A percentile compares a stretch with the other conserved stretches of the same genome.
These are phyloP conservation scores for Wallacemonas sp. DNA, from an alignment of 208 protist species.

Conservation along the genomic window DNA sequence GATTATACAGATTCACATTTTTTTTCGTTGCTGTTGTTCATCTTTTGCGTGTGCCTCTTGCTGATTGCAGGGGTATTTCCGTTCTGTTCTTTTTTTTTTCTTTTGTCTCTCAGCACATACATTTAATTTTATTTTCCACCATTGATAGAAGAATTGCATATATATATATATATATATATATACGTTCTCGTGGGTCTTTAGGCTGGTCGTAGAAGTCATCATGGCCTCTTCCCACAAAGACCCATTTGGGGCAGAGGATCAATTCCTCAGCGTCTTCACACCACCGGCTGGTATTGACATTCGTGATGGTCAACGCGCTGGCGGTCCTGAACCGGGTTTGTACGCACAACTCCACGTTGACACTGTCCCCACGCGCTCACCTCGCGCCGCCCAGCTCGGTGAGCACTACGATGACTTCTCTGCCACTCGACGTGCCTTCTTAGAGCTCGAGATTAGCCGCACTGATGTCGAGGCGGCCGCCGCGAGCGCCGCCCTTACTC, in stretches of 20 bases:
- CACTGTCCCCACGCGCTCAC: too few relatives aligned
- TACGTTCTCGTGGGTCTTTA: neutral
- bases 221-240: neutral
- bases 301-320: neutral
- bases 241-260: conserved; percentile 10
- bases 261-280: conserved; percentile 8
- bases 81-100: too few relatives aligned
- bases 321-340: neutral
- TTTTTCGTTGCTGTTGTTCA: too few relatives aligned
- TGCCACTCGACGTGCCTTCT: neutral
- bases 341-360: neutral
- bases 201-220: neutral
- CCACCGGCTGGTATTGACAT: neutral
- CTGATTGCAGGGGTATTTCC: too few relatives aligned
- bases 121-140: too few relatives aligned
- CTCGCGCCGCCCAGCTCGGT: too few relatives aligned
- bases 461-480: conserved; percentile 3
- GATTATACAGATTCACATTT: too few relatives aligned
- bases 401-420: neutral
- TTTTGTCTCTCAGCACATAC: too few relatives aligned
- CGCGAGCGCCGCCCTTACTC: too few relatives aligned
- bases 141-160: too few relatives aligned
- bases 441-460: neutral
- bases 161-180: neutral
- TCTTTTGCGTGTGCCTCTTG: too few relatives aligned